phyloP scores from a whole-genome alignment of 2,329 filamentous ascomycete species.

The Pseudopyricularia javanii region DNA sequence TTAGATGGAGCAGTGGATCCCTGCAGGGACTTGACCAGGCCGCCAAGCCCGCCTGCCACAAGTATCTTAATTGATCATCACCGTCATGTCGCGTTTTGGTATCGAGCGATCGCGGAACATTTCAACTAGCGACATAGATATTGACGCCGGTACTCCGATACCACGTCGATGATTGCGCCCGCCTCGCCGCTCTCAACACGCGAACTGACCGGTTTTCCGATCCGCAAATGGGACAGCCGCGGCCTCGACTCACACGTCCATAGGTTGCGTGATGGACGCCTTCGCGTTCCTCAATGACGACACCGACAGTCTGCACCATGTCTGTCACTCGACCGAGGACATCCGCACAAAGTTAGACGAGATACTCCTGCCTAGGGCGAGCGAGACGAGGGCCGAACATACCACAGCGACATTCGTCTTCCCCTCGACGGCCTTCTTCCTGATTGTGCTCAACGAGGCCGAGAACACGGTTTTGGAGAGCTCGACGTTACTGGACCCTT shows the following conservation, averaged over 20 bases:
- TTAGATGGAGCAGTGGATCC: no score
- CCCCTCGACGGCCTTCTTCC: constrained; percentile 28
- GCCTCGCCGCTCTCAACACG: no score
- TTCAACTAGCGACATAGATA: background rate
- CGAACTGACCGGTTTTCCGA: no score
- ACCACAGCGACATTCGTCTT: constrained; percentile 34
- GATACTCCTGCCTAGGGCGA: constrained; percentile 27
- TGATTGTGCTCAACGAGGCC: constrained; percentile 21
- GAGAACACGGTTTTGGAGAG: constrained; percentile 22
- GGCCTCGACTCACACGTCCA: no score
- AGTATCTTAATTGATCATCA: no score
- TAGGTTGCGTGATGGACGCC: constrained; percentile 15
- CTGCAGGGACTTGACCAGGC: no score
- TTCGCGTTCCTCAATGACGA: constrained; percentile 14
- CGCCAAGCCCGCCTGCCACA: no score
- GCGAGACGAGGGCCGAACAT: constrained; percentile 36
- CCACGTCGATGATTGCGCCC: no score
- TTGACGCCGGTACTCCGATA: background rate
- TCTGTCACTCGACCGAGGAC: constrained; percentile 28
- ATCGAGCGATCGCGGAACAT: no score
- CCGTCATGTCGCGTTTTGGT: no score
- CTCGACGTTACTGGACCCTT: constrained; percentile 11
- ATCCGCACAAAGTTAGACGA: constrained; percentile 30
- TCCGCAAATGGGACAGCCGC: no score
- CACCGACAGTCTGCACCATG: background rate